Evolutionary conservation across 2,329 filamentous ascomycete species (phyloP), one percentile per base, ranked within the genome.

Genomic region (Aspergillus texensis): DNA sequence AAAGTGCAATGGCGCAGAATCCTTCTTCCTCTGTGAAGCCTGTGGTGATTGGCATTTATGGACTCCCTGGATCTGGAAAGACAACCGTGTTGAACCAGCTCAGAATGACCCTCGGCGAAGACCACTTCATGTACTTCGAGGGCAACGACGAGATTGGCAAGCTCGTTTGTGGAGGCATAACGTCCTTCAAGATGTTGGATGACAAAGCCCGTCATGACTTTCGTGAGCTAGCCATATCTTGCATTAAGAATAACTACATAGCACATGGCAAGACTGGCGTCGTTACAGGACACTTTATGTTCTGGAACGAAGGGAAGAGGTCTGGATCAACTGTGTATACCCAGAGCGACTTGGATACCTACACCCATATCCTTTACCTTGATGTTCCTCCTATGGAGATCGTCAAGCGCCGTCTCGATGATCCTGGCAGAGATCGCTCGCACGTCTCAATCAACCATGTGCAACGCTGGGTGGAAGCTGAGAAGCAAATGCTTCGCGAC

Each of bases 351-450:
- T 56, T 82, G 4, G 50, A 76, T 0, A 78, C 72, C 0, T 89
- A 81, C 70, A 87, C 85, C 0, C 86, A 89, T 66, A 85, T 90
- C 16, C 50, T 90, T 14, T 89, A 89, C 67, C 68, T 89, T 32
- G 73, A 85, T 50, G 68, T 80, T 1, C 67, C 77, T 1, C 65
- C 78, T 0, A 67, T 79, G 1, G 28, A 72, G 0, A 72, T 88
- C 19, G 63, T 64, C 0, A 58, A 79, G 48, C 80, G 77, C 21
- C 76, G 79, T n/a, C 41, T 34, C 0, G 57, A 72, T 0, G 84
- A 88, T 65, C 68, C 24, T 0, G 34, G 61, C 16, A 79, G 78
- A 63, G 45, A 11, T 8, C 83, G 84, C 0, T 67, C 74, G 3
- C 2, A 21, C 3, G 32, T 67, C 12, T 78, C 82, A 0, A 45